These are phyloP conservation scores for Ophiognomonia clavigignenti-juglandacearum DNA, from an alignment of 2,329 filamentous ascomycete species.

Conservation along the genomic window DNA sequence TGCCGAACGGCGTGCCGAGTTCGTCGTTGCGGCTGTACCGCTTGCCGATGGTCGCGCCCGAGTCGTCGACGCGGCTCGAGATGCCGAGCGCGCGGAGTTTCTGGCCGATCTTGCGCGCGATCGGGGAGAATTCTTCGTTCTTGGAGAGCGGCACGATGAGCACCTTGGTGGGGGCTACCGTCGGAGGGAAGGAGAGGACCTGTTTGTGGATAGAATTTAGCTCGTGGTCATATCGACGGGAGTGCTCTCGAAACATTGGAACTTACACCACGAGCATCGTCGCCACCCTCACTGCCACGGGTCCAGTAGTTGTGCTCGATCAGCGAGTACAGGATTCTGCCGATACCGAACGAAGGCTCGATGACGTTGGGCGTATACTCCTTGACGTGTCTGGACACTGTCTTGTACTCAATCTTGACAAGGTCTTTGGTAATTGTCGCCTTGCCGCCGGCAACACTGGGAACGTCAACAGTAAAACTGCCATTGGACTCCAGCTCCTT, in stretches of 20 bases:
- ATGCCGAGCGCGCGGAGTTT: conserved; percentile 72
- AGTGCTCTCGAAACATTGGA: not conserved
- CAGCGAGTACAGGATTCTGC: conserved; percentile 85
- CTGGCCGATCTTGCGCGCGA: conserved; percentile 66
- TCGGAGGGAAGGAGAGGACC: conserved; percentile 51
- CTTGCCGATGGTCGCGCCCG: conserved; percentile 88
- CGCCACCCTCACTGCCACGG: conserved; percentile 62
- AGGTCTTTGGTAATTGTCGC: conserved; percentile 77
- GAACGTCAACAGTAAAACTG: conserved; percentile 73
- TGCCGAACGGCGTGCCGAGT: conserved; percentile 86
- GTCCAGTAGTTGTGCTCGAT: conserved; percentile 97
- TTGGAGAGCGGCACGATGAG: conserved; percentile 84
- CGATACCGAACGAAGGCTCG: conserved; percentile 96
- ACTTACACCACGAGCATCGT: conserved; percentile 83
- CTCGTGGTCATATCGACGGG: not conserved
- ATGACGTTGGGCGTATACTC: conserved; percentile 96
- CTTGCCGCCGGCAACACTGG: conserved; percentile 61
- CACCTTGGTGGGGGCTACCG: conserved; percentile 90
- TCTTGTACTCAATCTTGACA: conserved; percentile 78
- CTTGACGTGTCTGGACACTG: conserved; percentile 73
- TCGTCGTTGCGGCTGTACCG: conserved; percentile 94
- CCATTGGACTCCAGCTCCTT: conserved; percentile 68
- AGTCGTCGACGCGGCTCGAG: conserved; percentile 84
- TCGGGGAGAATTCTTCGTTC: conserved; percentile 75
- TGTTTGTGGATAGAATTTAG: conserved; percentile 38